A percentile compares a stretch with the other conserved stretches of the same genome.
Conservation (phyloP, 2,329 filamentous ascomycete genomes). For the Byssochlamys sp. region DNA sequence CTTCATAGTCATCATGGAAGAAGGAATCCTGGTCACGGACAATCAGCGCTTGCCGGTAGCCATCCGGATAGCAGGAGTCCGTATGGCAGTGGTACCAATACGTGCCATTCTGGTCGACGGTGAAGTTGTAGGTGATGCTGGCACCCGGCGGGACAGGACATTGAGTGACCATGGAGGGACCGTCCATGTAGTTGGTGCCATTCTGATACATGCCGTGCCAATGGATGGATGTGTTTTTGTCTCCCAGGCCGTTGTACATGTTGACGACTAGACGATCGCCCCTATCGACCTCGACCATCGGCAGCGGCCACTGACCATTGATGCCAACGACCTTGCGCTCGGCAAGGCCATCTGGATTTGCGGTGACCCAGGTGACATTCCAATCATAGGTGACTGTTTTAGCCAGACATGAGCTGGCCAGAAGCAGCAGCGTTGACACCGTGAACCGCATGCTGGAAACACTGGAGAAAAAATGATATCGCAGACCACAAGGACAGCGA, state of each 20-base stretch:
- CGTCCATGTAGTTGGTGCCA: conserved; percentile 66
- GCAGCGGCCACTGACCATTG: conserved; percentile 66
- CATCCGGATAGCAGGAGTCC: conserved; percentile 57
- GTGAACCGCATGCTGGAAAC: neutral
- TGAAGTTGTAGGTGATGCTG: conserved; percentile 59
- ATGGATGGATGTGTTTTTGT: conserved; percentile 58
- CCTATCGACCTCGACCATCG: conserved; percentile 62
- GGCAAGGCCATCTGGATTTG: conserved; percentile 45
- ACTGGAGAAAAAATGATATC: neutral
- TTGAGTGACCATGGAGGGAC: conserved; percentile 57
- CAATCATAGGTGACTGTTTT: conserved; percentile 41
- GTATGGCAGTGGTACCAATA: conserved; percentile 63
- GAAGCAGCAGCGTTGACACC: conserved; percentile 1
- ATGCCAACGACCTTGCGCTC: conserved; percentile 55
- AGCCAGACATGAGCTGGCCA: conserved; percentile 6
- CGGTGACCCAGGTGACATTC: conserved; percentile 46
- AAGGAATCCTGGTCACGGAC: conserved; percentile 52
- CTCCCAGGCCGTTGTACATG: conserved; percentile 56
- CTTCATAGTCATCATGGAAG: conserved; percentile 45
- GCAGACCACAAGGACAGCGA: neutral
- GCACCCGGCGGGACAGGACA: conserved; percentile 56
- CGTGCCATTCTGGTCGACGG: conserved; percentile 47
- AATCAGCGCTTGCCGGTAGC: conserved; percentile 57
- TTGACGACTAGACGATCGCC: conserved; percentile 63
- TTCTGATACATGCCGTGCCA: conserved; percentile 73